A percentile compares a stretch with the other conserved stretches of the same genome.
phyloP scores from a whole-genome alignment of 495 filamentous ascomycete genomes.

The Tuber umbilicatum region DNA sequence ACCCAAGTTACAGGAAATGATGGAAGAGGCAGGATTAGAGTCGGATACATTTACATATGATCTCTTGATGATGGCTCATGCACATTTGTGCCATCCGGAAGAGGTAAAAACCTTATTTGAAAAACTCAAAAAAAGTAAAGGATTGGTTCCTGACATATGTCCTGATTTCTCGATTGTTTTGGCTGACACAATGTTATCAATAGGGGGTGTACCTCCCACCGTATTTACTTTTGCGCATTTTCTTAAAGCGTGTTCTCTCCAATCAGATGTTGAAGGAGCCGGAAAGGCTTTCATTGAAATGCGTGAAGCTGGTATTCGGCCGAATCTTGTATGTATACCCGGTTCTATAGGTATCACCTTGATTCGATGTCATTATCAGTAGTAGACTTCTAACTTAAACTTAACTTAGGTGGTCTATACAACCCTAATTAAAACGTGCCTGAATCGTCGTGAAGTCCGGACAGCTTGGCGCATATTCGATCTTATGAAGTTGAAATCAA shows the following conservation, averaged over 20 bases:
- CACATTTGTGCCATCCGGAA: slow-evolving; percentile 14
- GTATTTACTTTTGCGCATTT: slow-evolving; percentile 37
- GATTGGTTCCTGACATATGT: not conserved
- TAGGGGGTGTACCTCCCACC: slow-evolving; percentile 34
- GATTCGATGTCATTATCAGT: not conserved
- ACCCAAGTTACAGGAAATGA: slow-evolving; percentile 27
- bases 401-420: slow-evolving; percentile 33
- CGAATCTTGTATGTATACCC: slow-evolving; percentile 25
- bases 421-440: slow-evolving; percentile 39
- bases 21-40: slow-evolving; percentile 15
- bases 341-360: not conserved
- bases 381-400: not conserved
- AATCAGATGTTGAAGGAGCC: slow-evolving; percentile 30
- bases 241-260: slow-evolving; percentile 36
- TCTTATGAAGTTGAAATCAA: slow-evolving; percentile 41
- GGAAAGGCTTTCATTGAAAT: slow-evolving; percentile 36
- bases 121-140: slow-evolving; percentile 32
- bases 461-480: slow-evolving; percentile 41
- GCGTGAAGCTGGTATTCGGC: slow-evolving; percentile 29
- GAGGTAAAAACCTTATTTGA: slow-evolving; percentile 33
- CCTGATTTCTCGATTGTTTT: not conserved
- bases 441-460: slow-evolving; percentile 29
- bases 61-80: slow-evolving; percentile 36
- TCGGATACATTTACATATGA: slow-evolving; percentile 38
- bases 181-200: slow-evolving; percentile 13